Conservation (phyloP, 768 basidiomycete genomes). For the Heimioporus sp. region DNA sequence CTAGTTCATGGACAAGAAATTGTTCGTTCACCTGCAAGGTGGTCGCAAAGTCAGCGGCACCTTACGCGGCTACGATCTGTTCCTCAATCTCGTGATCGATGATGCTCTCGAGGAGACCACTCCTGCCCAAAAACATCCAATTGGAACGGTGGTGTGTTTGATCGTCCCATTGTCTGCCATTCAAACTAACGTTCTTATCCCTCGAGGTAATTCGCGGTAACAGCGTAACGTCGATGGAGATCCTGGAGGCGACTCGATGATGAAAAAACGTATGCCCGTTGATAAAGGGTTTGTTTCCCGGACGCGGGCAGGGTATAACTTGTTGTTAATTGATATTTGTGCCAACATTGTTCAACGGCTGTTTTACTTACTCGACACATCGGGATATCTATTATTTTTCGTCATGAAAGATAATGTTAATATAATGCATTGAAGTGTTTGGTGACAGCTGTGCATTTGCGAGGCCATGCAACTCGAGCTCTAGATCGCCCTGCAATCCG, state of each 20-base stretch:
- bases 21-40: conserved; percentile 92
- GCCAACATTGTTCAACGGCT: no score
- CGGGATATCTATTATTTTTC: no score
- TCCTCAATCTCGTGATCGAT: conserved; percentile 97
- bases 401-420: no score
- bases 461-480: conserved; percentile 72
- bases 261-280: conserved; percentile 45
- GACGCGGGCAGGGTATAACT: no score
- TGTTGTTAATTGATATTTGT: no score
- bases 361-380: no score
- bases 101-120: conserved; percentile 91
- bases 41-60: conserved; percentile 95
- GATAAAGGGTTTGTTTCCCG: no score
- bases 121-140: conserved; percentile 84
- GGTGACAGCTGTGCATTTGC: conserved; percentile 70
- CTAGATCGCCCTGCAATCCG: conserved; percentile 70
- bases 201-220: conserved; percentile 92
- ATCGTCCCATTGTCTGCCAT: background rate
- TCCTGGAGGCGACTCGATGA: conserved; percentile 58
- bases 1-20: conserved; percentile 98
- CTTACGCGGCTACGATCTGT: conserved; percentile 96
- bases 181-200: conserved; percentile 4
- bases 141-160: conserved; percentile 84
- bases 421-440: no score
- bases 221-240: conserved; percentile 96